phyloP scores from a whole-genome alignment of 2,329 filamentous ascomycete genomes.

The Pseudogymnoascus sp. region DNA sequence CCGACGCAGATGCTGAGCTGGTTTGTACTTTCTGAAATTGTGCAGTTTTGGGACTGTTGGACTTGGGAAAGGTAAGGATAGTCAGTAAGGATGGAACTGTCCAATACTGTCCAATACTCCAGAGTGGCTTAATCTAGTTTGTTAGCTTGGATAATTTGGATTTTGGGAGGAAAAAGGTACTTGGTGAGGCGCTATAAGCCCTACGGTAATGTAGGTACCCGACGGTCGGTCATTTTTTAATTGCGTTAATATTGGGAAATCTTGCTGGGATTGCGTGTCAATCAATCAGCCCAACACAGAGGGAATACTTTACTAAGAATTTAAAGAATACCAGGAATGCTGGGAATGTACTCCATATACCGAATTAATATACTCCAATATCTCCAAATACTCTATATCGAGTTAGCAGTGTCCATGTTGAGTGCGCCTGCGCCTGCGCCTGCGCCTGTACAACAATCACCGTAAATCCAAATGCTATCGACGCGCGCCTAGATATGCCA shows the following conservation, averaged over 20 bases:
- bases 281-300: neutral
- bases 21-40: neutral
- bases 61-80: neutral
- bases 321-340: no score
- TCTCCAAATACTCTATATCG: neutral
- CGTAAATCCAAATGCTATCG: neutral
- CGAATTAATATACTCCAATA: neutral
- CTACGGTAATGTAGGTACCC: slow-evolving; percentile 5
- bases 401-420: neutral
- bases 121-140: neutral
- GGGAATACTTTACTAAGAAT: neutral
- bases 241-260: neutral
- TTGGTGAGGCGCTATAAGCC: slow-evolving; percentile 1
- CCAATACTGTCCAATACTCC: neutral
- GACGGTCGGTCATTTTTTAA: neutral
- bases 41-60: neutral
- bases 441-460: neutral
- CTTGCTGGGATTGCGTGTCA: neutral
- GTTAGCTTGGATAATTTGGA: neutral
- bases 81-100: neutral
- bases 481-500: neutral
- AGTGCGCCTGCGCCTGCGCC: neutral
- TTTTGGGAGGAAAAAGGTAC: neutral
- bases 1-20: neutral
- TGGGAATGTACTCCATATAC: neutral